Evolutionary conservation across 2,329 filamentous ascomycete genomes (phyloP).

Genomic region (Phialophora tarda): DNA sequence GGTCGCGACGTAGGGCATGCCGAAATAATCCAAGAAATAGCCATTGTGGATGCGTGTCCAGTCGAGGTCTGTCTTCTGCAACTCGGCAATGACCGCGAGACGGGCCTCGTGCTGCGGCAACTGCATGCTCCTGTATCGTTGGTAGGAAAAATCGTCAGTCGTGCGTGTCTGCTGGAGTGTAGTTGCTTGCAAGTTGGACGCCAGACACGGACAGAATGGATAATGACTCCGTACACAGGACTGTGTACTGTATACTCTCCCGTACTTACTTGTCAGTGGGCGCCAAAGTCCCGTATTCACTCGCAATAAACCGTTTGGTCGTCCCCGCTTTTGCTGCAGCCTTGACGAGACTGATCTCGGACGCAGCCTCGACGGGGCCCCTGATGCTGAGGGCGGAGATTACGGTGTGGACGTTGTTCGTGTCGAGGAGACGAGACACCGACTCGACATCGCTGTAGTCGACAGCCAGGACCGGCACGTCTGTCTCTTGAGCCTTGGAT

Average conservation of each 20-base stretch:
- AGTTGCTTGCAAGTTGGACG: constrained; percentile 1
- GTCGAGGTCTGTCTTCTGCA: constrained; percentile 46
- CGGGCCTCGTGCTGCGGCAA: constrained; percentile 44
- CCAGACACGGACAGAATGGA: neutral
- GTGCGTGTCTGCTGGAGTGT: neutral
- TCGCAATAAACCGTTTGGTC: constrained; percentile 53
- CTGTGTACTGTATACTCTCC: neutral
- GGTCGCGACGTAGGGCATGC: constrained; percentile 47
- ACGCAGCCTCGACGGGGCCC: constrained; percentile 41
- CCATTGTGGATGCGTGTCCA: constrained; percentile 51
- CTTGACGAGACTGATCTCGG: constrained; percentile 53
- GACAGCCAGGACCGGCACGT: constrained; percentile 39
- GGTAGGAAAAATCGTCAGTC: neutral
- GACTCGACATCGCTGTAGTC: constrained; percentile 46
- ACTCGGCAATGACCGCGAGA: constrained; percentile 40
- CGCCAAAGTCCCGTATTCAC: constrained; percentile 43
- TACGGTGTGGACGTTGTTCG: constrained; percentile 52
- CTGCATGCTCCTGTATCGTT: constrained; percentile 33
- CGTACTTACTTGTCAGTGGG: constrained; percentile 11
- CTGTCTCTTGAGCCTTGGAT: constrained; percentile 24
- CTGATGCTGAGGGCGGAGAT: constrained; percentile 51
- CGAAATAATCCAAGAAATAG: constrained; percentile 57
- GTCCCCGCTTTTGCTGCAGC: constrained; percentile 49
- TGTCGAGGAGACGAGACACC: constrained; percentile 42
- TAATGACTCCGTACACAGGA: too few species aligned